Base-by-base conservation (phyloP, 352 stramenopile species). In the Pythium diclinum region DNA sequence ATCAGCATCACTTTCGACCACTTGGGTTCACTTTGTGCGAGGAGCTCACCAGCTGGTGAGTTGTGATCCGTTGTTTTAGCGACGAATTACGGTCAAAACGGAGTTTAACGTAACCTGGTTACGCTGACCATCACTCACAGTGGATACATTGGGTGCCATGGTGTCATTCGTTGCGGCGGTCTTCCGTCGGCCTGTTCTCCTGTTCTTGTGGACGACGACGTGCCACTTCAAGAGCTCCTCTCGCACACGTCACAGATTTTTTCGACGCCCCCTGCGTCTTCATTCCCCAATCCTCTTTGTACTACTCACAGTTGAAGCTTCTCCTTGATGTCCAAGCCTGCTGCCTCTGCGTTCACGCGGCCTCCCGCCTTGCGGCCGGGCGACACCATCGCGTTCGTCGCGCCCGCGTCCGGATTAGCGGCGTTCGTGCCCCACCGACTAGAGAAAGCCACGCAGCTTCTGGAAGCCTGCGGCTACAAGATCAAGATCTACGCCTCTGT, bases 401-500 rank as follows among this genome's bases (percentile, higher is more conserved):
- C 76, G 33, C 78, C 80, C 21, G 60, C 80, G 10, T 81, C 74
- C 5, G 76, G 73, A 16, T 47, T 87, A 23, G 76, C 78, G 3
- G 71, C 75, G 17, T 48, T 77, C 9, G 69, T 76, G 19, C 74
- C 71, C 28, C 78, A 85, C 52, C 77, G 79, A 54, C 59, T 87
- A 13, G 19, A 68, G 3, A 73, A 81, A 63, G 76, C 80, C 10
- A 68, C 52, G 8, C 23, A 66, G 17, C 59, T 75, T 32, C 61
- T 87, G 19, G 73, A 83, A 56, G 16, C 60, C 14, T 51, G 52
- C 14, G 76, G 76, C 3, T 85, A 82, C 60, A 48, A 57, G 13
- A 75, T 87, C 42, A 81, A 79, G 63, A 65, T 87, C 36, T 85
- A 77, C 46, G 61, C 66, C 0, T 87, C 80, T 0, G 78, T 87